Conservation (phyloP, 331 rosid species). For the Pyrus hybrid region DNA sequence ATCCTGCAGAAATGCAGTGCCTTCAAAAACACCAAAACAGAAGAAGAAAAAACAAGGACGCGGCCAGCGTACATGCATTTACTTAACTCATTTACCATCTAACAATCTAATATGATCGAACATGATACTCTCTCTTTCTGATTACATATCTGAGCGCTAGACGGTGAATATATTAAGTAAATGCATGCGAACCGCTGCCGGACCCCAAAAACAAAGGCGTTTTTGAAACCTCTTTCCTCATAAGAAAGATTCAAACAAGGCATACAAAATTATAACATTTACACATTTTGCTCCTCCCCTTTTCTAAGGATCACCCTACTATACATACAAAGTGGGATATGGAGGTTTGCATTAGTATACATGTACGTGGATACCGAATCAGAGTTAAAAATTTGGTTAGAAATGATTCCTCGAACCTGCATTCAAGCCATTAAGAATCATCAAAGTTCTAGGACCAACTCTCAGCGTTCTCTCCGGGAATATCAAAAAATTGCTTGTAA, state of each 20-base stretch:
- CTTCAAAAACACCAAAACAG: no score
- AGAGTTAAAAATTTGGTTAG: conserved; percentile 36
- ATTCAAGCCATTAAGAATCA: conserved; percentile 9
- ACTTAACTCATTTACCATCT: no score
- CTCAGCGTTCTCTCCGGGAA: conserved; percentile 9
- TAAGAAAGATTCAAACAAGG: conserved; percentile 25
- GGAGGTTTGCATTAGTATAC: conserved; percentile 26
- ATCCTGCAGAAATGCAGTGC: no score
- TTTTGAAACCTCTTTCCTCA: background rate
- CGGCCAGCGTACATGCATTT: no score
- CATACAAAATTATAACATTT: conserved; percentile 44
- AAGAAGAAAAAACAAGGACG: no score
- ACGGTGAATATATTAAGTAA: no score
- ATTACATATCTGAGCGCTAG: no score
- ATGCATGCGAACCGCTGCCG: no score
- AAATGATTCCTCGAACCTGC: conserved; percentile 23
- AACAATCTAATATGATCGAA: no score
- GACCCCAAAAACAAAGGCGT: no score
- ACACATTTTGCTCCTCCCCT: conserved; percentile 38
- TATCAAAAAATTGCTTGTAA: conserved; percentile 30
- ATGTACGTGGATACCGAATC: conserved; percentile 29
- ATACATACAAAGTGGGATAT: conserved; percentile 36
- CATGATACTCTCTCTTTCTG: no score
- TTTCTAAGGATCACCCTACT: conserved; percentile 23
- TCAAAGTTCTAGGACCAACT: conserved; percentile 13